Percentiles rank a stretch among this genome's conserved stretches.
Conservation (phyloP, 129 eudicot genomes). For the Flaveria sonorensis region DNA sequence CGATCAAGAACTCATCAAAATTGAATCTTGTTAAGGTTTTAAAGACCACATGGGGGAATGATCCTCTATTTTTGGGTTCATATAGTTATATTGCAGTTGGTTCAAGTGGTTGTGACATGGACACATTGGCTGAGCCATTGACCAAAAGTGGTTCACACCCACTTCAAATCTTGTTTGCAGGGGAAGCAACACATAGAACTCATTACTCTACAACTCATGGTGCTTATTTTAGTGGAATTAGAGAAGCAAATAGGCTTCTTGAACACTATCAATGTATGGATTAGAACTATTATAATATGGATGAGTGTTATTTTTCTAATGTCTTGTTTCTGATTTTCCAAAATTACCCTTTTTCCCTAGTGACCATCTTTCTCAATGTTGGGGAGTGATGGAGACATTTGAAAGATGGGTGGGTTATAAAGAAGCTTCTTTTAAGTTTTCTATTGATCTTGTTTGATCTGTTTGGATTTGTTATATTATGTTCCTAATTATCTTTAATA, state of each 20-base stretch:
- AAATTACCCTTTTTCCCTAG: conserved; percentile 32
- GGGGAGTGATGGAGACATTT: conserved; percentile 57
- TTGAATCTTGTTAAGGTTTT: conserved; percentile 50
- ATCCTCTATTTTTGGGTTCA: conserved; percentile 90
- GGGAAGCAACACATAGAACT: conserved; percentile 96
- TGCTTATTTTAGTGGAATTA: conserved; percentile 90
- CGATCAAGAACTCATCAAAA: conserved; percentile 32
- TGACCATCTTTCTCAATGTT: conserved; percentile 39
- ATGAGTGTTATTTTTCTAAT: conserved; percentile 20
- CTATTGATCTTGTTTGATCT: conserved; percentile 24
- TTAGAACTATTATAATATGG: conserved; percentile 18
- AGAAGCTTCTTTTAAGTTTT: conserved; percentile 53
- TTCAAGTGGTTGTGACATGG: conserved; percentile 76
- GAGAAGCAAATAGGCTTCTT: conserved; percentile 96
- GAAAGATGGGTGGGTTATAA: conserved; percentile 54
- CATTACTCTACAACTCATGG: conserved; percentile 96
- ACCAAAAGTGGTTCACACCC: conserved; percentile 44
- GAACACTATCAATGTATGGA: conserved; percentile 61
- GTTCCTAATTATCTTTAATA: conserved; percentile 22
- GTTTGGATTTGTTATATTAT: conserved; percentile 35
- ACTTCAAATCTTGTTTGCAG: conserved; percentile 89
- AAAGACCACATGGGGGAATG: conserved; percentile 79
- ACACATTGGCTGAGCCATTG: conserved; percentile 77
- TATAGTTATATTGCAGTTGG: conserved; percentile 88
- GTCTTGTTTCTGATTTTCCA: conserved; percentile 22